A percentile compares a stretch with the other conserved stretches of the same genome.
Conservation (phyloP, 768 basidiomycete genomes). For the Tephrocybe rancida region DNA sequence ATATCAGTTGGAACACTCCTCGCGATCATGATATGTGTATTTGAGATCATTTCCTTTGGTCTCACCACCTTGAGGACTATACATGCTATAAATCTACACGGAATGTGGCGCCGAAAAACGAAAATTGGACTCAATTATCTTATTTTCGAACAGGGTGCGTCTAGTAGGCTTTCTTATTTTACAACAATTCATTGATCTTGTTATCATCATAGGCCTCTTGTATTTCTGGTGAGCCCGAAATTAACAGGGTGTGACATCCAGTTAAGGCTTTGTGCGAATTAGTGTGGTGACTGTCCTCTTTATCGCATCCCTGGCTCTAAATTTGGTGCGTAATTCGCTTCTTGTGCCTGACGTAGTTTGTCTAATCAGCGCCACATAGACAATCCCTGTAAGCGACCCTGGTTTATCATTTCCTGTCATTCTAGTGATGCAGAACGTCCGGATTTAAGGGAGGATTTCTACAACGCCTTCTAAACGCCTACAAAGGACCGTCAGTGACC, state of each 20-base stretch:
- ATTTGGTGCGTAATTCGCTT: slow-evolving; percentile 20
- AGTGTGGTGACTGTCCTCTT: slow-evolving; percentile 27
- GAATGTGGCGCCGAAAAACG: slow-evolving; percentile 13
- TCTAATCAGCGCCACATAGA: slow-evolving; percentile 8
- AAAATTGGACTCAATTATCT: slow-evolving; percentile 24
- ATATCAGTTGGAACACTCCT: slow-evolving; percentile 24
- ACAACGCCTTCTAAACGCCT: slow-evolving; percentile 28
- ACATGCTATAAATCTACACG: slow-evolving; percentile 22
- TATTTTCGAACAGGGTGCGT: slow-evolving; percentile 29
- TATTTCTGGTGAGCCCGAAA: slow-evolving; percentile 26
- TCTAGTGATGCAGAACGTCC: neutral
- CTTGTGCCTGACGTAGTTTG: neutral
- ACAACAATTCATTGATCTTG: neutral
- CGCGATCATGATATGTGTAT: slow-evolving; percentile 29
- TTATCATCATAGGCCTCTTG: slow-evolving; percentile 19
- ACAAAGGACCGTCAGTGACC: slow-evolving; percentile 23
- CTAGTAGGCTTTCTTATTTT: neutral
- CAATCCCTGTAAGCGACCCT: slow-evolving; percentile 19
- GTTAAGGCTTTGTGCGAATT: too few relatives aligned
- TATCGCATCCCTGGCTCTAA: slow-evolving; percentile 23
- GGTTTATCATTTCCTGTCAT: neutral
- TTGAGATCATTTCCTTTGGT: slow-evolving; percentile 25
- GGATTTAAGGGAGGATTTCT: slow-evolving; percentile 25
- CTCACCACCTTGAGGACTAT: slow-evolving; percentile 26
- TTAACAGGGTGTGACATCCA: neutral